Evolutionary conservation across 805 yeast species (phyloP), one percentile per base, ranked within the genome.

Genomic region (Nakazawaea sp.): DNA sequence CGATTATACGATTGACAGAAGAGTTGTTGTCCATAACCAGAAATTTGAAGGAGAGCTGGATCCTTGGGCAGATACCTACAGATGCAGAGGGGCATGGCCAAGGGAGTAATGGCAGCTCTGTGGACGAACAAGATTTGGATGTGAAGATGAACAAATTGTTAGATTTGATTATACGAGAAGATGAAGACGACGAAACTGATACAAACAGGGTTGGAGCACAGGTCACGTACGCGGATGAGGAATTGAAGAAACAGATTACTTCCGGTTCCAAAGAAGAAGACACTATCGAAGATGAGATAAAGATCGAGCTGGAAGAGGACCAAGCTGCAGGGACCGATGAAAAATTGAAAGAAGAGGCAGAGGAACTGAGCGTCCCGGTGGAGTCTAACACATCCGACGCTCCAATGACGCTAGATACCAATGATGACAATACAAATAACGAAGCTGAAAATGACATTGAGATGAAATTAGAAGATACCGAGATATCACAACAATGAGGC

Each of bases 41-140:
- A 30, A 61, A 64, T 1, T 52, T 75, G 32, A 68, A 70, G 45
- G 81, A 75, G 49, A 62, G 70, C 3, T 75, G 81, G 81, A 67
- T 74, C 28, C 52, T 75, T 37, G 79, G 78, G 3, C 72, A 75
- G 18, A 56, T 73, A 37, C 70, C 70, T 27, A n/a, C n/a, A n/a
- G n/a, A n/a, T n/a, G n/a, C n/a, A n/a, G n/a, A n/a, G n/a, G n/a
- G n/a, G n/a, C n/a, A n/a, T n/a, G n/a, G n/a, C n/a, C n/a, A n/a
- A n/a, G n/a, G n/a, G n/a, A n/a, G n/a, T n/a, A n/a, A n/a, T n/a
- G 64, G 61, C 11, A 38, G 40, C 4, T 32, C 41, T 4, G 41
- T 36, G 12, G 46, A 44, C 18, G 45, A 42, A 9, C 25, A 60
- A 48, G 46, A 66, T 54, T 32, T 60, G 56, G 41, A 63, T 41